phyloP scores from a whole-genome alignment of 495 filamentous ascomycete genomes.

The Ascodesmis nigricans region DNA sequence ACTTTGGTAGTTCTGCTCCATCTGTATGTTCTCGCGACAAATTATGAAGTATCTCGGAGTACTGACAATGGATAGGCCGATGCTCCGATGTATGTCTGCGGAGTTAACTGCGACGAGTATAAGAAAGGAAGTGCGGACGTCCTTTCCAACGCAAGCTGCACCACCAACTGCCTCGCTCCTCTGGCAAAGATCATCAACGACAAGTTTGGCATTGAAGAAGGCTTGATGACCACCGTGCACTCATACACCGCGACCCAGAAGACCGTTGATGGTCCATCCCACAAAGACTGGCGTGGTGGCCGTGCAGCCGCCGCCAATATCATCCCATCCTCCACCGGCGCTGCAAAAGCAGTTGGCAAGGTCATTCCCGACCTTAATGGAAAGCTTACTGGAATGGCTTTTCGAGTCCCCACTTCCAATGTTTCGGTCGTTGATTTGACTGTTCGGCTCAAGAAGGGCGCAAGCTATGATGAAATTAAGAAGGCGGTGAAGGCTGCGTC shows the following conservation, averaged over 20 bases:
- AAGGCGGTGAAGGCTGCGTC: constrained; percentile 58
- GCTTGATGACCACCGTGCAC: constrained; percentile 99
- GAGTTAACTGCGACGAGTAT: constrained; percentile 89
- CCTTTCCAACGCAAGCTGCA: constrained; percentile 98
- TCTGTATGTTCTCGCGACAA: not conserved
- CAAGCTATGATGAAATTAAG: constrained; percentile 89
- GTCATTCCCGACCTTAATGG: constrained; percentile 92
- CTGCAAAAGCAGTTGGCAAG: constrained; percentile 99
- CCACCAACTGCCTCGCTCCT: constrained; percentile 97
- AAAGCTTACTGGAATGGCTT: constrained; percentile 98
- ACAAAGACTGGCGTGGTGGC: constrained; percentile 98
- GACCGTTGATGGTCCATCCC: constrained; percentile 90
- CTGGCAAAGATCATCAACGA: constrained; percentile 98
- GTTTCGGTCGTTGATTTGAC: constrained; percentile 98
- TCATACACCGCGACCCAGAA: constrained; percentile 99
- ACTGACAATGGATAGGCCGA: too few species aligned
- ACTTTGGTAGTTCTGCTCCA: too few species aligned
- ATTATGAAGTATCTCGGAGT: constrained; percentile 6
- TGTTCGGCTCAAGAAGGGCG: constrained; percentile 71
- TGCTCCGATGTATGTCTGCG: constrained; percentile 99
- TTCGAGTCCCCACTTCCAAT: constrained; percentile 96
- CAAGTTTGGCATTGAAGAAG: constrained; percentile 90
- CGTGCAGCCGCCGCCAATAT: constrained; percentile 98
- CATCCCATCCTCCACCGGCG: constrained; percentile 97
- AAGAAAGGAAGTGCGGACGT: constrained; percentile 65